Percentiles rank a stretch among this genome's conserved stretches.
These are phyloP conservation scores for Claviceps maximensis DNA, from an alignment of 2,329 filamentous ascomycete species.

Conservation along the genomic window DNA sequence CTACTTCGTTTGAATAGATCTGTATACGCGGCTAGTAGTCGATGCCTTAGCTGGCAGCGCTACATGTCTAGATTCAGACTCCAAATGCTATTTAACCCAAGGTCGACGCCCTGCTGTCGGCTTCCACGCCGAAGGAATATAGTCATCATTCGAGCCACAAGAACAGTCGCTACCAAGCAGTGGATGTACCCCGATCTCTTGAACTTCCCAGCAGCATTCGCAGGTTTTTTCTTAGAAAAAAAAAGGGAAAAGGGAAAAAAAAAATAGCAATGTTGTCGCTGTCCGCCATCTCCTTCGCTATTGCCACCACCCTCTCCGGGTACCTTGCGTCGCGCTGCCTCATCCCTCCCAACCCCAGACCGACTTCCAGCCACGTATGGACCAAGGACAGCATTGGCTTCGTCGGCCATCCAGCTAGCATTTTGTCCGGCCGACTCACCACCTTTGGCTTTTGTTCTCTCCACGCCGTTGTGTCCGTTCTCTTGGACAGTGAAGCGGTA, in stretches of 20 bases:
- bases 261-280: conserved; percentile 1
- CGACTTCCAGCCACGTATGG: not conserved
- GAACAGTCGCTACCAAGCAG: not conserved
- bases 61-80: no score
- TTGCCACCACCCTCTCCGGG: not conserved
- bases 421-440: not conserved
- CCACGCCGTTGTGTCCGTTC: not conserved
- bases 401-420: not conserved
- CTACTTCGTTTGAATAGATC: no score
- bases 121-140: not conserved
- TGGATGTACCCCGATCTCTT: not conserved
- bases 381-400: conserved; percentile 3
- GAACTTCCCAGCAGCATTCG: not conserved
- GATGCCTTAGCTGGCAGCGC: no score
- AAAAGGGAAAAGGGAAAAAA: not conserved
- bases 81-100: no score
- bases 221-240: not conserved
- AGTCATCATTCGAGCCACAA: not conserved
- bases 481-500: not conserved
- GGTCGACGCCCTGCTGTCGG: no score
- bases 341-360: conserved; percentile 2
- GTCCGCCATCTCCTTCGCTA: conserved; percentile 2
- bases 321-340: not conserved
- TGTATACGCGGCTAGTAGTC: no score
- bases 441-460: not conserved